Evolutionary conservation across 1,139 yeast genomes (phyloP), one percentile per base, ranked within the genome.

Genomic region (Nematodospora anomalae): DNA sequence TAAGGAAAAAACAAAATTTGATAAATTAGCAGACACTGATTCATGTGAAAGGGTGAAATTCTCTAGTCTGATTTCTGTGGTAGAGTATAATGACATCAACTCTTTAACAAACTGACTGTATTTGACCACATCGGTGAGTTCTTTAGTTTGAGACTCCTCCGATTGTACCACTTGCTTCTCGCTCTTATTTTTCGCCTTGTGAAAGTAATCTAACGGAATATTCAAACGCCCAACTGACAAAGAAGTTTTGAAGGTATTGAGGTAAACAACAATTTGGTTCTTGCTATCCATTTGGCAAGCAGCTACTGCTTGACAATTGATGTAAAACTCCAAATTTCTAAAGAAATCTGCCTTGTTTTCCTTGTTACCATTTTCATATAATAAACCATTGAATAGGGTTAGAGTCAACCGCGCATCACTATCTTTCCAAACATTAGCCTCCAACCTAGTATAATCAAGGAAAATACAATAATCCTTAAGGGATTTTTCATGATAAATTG

Each of bases 391-490:
- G 31, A 62, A 49, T 12, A 62, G 23, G 6, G 62, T 51, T n/a
- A 60, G 26, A 1, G 55, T 45, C 25, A 66, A 38, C 10, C 51
- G 46, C 26, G 55, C 47, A 15, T 46, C 45, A 3, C 60, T 62
- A 23, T 55, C 50, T 12, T 41, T 35, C 13, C 44, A 32, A 21
- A 55, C 43, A 8, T 46, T 31, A 24, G 52, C 51, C 40, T 66
- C 71, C 9, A 68, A 32, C 33, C 66, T 53, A 18, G 55, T 43
- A 38, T 59, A 67, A 34, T 68, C 74, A 16, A 62, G 35, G 33
- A 51, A 51, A 12, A 58, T 38, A 3, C 49, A 41, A 31, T 45
- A 38, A n/a, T 51, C 39, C 3, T 50, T 49, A 26, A 47, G 45
- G 13, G 50, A 32, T 4, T 40, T 50, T 16, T 52, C 49, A 33